Evolutionary conservation across 2,329 filamentous ascomycete genomes (phyloP), one percentile per base, ranked within the genome.

Genomic region (Huntiella savannae): DNA sequence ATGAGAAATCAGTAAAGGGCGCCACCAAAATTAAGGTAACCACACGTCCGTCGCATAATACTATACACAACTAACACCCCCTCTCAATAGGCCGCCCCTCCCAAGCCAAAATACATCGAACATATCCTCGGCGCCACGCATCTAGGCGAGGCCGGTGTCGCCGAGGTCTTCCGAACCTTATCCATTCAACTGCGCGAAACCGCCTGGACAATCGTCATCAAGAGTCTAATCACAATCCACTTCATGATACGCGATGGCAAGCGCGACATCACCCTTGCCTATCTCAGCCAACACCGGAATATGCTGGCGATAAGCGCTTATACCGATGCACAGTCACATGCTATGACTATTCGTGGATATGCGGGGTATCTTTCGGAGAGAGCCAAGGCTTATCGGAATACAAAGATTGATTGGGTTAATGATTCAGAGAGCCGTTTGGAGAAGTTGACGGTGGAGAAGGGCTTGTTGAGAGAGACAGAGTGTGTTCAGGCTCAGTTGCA

Each of bases 161-260:
- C 80, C 50, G 91, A 98, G 65, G 83, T 98, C 58, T 96, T 98
- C 62, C 79, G 91, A 51, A 84, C 86, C 37, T 69, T 98, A 46
- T 86, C 92, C 59, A 77, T 85, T 60, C 77, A 91, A 45, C 65
- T 98, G 54, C 80, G 86, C 59, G 91, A 98, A 61, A 88, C 88
- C 54, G 94, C 91, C 69, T 98, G 91, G 91, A 98, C 91, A n/a
- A 86, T 96, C 49, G 88, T 94, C 53, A 94, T 95, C 77, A 98
- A 98, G 68, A 80, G 85, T 55, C 69, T 98, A 54, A 94, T 96
- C 56, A 91, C 93, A 42, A 77, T 93, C 40, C 91, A 98, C 61
- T 68, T 96, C 51, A 96, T 98, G 91, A 91, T 98, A 59, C 77
- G 91, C 54, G 91, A 98, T 65, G 91, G 91, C 46, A 80, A 87